These are phyloP conservation scores for Colletotrichum eleusines DNA, from an alignment of 2,329 filamentous ascomycete genomes.

Conservation along the genomic window DNA sequence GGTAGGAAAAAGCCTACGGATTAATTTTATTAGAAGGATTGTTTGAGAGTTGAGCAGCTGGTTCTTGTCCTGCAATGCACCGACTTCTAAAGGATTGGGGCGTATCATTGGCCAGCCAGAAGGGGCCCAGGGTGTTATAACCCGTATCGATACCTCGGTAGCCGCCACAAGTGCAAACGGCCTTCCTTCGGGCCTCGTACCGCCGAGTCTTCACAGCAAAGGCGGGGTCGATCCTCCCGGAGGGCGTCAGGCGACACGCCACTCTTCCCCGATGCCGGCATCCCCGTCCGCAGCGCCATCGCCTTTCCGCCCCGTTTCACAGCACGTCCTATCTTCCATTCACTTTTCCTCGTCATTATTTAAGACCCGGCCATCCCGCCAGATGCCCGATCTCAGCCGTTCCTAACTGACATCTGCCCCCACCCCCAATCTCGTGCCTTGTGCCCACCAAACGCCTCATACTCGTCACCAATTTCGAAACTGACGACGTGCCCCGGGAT, in stretches of 20 bases:
- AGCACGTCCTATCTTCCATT: conserved; percentile 44
- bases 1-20: not conserved
- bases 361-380: not conserved
- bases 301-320: conserved; percentile 22
- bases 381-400: not conserved
- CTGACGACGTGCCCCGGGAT: conserved; percentile 50
- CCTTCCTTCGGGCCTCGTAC: not conserved
- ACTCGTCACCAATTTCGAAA: not conserved
- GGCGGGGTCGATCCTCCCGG: conserved; percentile 22
- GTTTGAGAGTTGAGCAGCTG: not conserved
- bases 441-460: not conserved
- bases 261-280: conserved; percentile 17
- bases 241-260: conserved; percentile 18
- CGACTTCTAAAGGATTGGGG: not conserved
- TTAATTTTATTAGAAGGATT: not conserved
- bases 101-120: not conserved
- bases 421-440: not conserved
- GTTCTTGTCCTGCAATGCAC: not conserved
- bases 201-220: conserved; percentile 5
- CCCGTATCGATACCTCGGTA: not conserved
- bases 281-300: not conserved
- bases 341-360: conserved; percentile 8
- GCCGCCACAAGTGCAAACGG: not conserved
- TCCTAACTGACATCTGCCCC: not conserved
- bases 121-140: not conserved